Evolutionary conservation across 371 early-diverging fungal genomes (phyloP), one percentile per base, ranked within the genome.

Genomic region (Mucor circinelloides): DNA sequence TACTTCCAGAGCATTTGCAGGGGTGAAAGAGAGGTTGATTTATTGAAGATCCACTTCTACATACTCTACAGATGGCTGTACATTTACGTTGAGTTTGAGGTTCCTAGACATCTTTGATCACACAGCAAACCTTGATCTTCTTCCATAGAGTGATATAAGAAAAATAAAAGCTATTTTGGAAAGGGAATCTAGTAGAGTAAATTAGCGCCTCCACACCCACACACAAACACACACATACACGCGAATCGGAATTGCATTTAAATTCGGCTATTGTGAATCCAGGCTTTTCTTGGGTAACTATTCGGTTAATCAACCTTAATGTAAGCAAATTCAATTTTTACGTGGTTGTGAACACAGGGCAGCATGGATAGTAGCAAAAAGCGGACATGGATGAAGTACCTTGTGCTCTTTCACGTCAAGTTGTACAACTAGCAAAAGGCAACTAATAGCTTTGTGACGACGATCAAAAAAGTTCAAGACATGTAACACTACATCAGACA

Each of bases 1-100:
- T 93, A 60, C 87, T 87, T 10, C 93, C 93, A 9, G 90, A 84
- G 78, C 93, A 93, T 67, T 86, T 86, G 75, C 93, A 93, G 12
- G 93, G 93, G 61, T 88, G 80, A 74, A 85, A 91, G 40, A 93
- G 82, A 56, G 90, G 93, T 40, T 89, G 83, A 9, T 84, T 81
- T 9, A 73, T 58, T 9, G 89, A 86, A 32, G 81, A 82, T 34
- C 82, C 85, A 52, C 80, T 70, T 36, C 93, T 88, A 66, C 93
- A 93, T 48, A 93, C 92, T 62, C 93, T 85, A 77, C 93, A 93
- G 54, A 92, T 86, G 57, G 82, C 78, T 61, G 67, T 13, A 50
- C 23, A 50, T 21, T 25, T 23, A 13, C 50, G 12, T 50, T 50
- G 21, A 23, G 25, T 25, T 10, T 21, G 3, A 25, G 12, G 8